phyloP scores from a whole-genome alignment of 805 yeast species.

The Jamesozyma hellenica region DNA sequence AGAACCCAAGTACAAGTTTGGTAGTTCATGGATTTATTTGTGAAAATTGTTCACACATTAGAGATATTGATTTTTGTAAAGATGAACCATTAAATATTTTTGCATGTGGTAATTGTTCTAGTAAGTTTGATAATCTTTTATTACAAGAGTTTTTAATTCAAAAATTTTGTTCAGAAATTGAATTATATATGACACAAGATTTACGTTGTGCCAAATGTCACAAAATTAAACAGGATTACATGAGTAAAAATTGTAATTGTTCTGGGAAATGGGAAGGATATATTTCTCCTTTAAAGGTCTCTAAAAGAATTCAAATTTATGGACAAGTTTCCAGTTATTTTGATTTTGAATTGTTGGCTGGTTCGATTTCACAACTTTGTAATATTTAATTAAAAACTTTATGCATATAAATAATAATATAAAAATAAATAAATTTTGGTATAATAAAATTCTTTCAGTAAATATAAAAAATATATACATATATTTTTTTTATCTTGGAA shows the following conservation, averaged over 20 bases:
- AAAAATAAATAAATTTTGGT: no score
- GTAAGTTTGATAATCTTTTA: slow-evolving; percentile 51
- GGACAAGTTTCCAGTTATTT: slow-evolving; percentile 50
- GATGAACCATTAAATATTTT: slow-evolving; percentile 42
- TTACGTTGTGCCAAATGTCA: slow-evolving; percentile 70
- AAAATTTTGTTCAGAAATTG: slow-evolving; percentile 44
- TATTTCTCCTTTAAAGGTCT: slow-evolving; percentile 36
- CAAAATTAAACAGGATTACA: slow-evolving; percentile 51
- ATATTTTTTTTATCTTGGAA: no score
- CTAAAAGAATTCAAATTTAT: slow-evolving; percentile 39
- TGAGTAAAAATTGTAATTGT: slow-evolving; percentile 71
- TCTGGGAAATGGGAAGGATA: slow-evolving; percentile 79
- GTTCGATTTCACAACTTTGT: slow-evolving; percentile 6
- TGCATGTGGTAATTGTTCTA: slow-evolving; percentile 59
- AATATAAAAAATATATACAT: no score
- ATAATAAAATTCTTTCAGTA: no score
- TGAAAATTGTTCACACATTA: slow-evolving; percentile 61
- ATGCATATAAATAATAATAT: background rate
- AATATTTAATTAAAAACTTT: background rate
- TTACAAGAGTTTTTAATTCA: slow-evolving; percentile 73
- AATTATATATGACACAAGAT: slow-evolving; percentile 70
- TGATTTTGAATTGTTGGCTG: slow-evolving; percentile 44
- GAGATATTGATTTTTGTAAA: slow-evolving; percentile 76
- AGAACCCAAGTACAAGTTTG: slow-evolving; percentile 65
- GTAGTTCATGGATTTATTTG: slow-evolving; percentile 62